These are phyloP conservation scores for Podospora conica DNA, from an alignment of 495 filamentous ascomycete species.

Conservation along the genomic window DNA sequence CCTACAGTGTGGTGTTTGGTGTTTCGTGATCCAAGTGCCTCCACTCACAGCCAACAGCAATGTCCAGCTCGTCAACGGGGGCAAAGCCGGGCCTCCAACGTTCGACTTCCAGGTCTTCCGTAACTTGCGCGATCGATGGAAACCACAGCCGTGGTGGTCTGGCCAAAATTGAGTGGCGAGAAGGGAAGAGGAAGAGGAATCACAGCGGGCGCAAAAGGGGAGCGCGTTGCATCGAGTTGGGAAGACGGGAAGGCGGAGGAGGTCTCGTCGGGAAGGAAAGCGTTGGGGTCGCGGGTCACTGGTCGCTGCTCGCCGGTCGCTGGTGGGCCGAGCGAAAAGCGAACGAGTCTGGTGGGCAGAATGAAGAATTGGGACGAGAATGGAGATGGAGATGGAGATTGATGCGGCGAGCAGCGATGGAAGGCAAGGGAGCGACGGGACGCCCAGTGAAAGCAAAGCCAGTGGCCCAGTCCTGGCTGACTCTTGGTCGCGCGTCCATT, in stretches of 20 bases:
- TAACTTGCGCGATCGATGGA: background rate
- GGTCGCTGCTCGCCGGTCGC: background rate
- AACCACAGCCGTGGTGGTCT: background rate
- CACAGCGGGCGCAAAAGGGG: background rate
- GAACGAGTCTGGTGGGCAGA: too few species aligned
- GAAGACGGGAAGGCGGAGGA: background rate
- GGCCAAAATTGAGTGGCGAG: background rate
- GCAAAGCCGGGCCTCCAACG: background rate
- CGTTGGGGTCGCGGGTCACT: background rate
- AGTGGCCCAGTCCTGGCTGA: slow-evolving; percentile 1
- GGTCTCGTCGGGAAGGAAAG: background rate
- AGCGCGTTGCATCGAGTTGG: background rate
- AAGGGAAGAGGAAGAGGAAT: background rate
- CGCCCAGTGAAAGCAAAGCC: background rate
- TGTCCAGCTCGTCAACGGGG: background rate
- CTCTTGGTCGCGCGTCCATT: slow-evolving; percentile 16
- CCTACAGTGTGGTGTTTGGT: background rate
- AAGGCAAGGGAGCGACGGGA: background rate
- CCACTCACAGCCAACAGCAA: background rate
- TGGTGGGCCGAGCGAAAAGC: too few species aligned
- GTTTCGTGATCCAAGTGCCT: background rate
- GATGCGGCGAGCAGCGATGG: too few species aligned
- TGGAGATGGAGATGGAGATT: background rate
- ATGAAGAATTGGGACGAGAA: too few species aligned
- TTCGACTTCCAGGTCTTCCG: background rate